Percentiles rank a stretch among this genome's conserved stretches.
These are phyloP conservation scores for Quillaja saponaria DNA, from an alignment of 306 rosid species.

Conservation along the genomic window DNA sequence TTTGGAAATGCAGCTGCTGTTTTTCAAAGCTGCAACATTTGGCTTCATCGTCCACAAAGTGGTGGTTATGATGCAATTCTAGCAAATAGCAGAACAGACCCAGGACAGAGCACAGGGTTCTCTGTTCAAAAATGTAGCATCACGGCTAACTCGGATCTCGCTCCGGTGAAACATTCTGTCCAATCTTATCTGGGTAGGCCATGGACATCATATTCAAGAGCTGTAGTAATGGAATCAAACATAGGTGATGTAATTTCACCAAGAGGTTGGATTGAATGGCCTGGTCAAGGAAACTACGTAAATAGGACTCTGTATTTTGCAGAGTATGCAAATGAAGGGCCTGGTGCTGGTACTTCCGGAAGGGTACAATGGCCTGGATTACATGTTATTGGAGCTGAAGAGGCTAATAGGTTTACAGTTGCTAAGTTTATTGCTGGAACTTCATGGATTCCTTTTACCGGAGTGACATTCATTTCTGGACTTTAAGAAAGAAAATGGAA, in stretches of 20 bases:
- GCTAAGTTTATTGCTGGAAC: slow-evolving; percentile 40
- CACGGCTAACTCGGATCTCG: slow-evolving; percentile 23
- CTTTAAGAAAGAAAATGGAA: slow-evolving; percentile 3
- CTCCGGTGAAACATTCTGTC: slow-evolving; percentile 30
- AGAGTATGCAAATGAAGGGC: slow-evolving; percentile 41
- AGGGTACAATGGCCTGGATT: slow-evolving; percentile 53
- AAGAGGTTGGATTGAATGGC: slow-evolving; percentile 51
- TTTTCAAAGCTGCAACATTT: slow-evolving; percentile 43
- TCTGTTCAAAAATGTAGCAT: slow-evolving; percentile 47
- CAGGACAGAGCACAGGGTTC: slow-evolving; percentile 53
- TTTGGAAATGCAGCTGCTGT: slow-evolving; percentile 56
- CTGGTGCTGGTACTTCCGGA: slow-evolving; percentile 34
- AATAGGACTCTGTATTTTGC: slow-evolving; percentile 42
- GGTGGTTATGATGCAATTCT: slow-evolving; percentile 35
- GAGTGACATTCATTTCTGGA: slow-evolving; percentile 40
- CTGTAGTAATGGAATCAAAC: slow-evolving; percentile 42
- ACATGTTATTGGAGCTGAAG: slow-evolving; percentile 33
- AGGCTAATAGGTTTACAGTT: slow-evolving; percentile 45
- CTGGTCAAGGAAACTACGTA: slow-evolving; percentile 36
- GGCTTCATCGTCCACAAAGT: slow-evolving; percentile 31
- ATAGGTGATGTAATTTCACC: slow-evolving; percentile 36
- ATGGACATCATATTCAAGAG: slow-evolving; percentile 51
- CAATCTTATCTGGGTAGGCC: slow-evolving; percentile 49
- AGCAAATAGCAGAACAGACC: slow-evolving; percentile 48
- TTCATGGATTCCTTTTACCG: slow-evolving; percentile 54